Evolutionary conservation across 768 basidiomycete genomes (phyloP), one percentile per base, ranked within the genome.

Genomic region (Harrya chromipes): DNA sequence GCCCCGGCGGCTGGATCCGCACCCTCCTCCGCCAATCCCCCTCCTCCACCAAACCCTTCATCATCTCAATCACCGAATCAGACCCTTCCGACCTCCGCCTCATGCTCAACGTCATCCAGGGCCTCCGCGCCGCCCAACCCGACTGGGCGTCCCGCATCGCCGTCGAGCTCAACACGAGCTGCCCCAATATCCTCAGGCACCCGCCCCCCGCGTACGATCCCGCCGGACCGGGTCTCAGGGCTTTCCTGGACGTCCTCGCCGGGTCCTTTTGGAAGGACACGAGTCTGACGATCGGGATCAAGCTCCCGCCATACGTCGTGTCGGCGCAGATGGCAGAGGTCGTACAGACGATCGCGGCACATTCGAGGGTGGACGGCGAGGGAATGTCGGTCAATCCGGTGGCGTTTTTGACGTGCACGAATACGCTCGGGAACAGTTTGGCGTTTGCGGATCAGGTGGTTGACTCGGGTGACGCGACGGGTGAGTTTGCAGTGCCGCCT

Each of bases 121-220:
- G 46, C 2, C 73, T 90, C 11, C 82, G 88, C n/a, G 29, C 54
- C 10, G 40, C 49, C 26, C 53, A 67, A 1, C 43, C 58, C 68
- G 16, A 54, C 52, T 54, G 72, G 74, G 52, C 61, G 46, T 65
- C 73, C 53, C 59, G 72, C 54, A 71, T 93, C 52, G 90, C 79
- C 13, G 69, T 91, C 58, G 91, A 94, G 67, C 73, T 93, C 61
- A 94, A 94, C 65, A 83, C 88, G 0, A 87, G 84, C 35, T 94
- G 91, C 56, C 91, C 91, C 4, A 94, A 94, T 63, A 86, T 92
- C 56, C 61, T 66, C 47, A 68, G 66, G 11, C 70, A 73, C 21
- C 77, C 87, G 0, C 88, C 87, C 0, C 77, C 83, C 17, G 79
- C 86, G 10, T 93, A 93, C 67, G 67, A 76, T 34, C 74, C 82